Base-by-base conservation (phyloP, 2,329 filamentous ascomycete genomes). In the Colletotrichum nymphaeae region DNA sequence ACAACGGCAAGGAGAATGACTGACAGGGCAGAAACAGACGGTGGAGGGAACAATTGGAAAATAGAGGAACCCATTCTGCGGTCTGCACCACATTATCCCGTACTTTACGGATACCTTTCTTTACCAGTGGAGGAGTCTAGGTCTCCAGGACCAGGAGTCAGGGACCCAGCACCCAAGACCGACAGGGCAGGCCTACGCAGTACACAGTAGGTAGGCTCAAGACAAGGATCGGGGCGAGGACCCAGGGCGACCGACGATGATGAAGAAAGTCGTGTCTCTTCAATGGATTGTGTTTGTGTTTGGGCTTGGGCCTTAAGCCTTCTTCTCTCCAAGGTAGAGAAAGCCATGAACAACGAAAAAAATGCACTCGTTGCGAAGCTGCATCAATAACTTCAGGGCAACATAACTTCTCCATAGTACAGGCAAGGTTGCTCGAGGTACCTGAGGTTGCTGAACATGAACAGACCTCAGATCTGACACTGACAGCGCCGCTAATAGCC, bases 401-500 rank as follows among this genome's bases (percentile, higher is more conserved):
- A 42, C 35, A 42, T 42, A 16, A 42, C 14, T 16, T 42, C 35
- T 16, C 35, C 26, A 1, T 6, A 16, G 35, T 7, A 42, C 35
- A 42, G 16, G 35, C 35, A 42, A 42, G 35, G 6, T 42, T 7
- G 14, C 35, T 42, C 35, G 35, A 46, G 42, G 42, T 46, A 46
- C 16, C 42, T 46, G 19, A 9, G 19, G 16, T 46, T 46, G 42
- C 42, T 46, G 42, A 16, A 30, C 62, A 26, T 46, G 42, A 30
- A 46, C 62, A 26, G 60, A 35, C n/a, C 28, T 55, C 42, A 46
- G 19, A 46, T 46, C 42, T 64, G 62, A 64, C 62, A 64, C 62
- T 64, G 62, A 64, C 62, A 64, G 46, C 46, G 62, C 46, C 62
- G 24, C 60, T 53, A 64, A 64, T 37, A 42, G 26, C 60, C 46